phyloP scores from a whole-genome alignment of 768 basidiomycete genomes.

The Panaeolus cyanescens region DNA sequence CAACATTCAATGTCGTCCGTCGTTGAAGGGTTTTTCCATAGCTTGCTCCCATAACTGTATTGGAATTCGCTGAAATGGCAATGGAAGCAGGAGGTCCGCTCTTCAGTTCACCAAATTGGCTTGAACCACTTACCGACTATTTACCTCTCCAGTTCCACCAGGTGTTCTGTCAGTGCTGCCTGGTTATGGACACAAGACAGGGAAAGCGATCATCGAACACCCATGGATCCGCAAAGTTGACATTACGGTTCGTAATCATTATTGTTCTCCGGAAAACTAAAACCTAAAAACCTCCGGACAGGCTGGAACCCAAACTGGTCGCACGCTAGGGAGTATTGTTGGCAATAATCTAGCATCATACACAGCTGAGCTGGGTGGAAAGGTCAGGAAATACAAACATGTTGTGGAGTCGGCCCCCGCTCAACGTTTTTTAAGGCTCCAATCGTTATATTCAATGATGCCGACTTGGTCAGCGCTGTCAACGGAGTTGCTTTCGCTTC shows the following conservation, averaged over 20 bases:
- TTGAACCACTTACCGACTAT: background rate
- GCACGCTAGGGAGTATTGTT: constrained; percentile 70
- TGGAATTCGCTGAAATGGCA: constrained; percentile 73
- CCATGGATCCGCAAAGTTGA: constrained; percentile 79
- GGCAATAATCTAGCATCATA: constrained; percentile 73
- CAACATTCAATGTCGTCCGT: background rate
- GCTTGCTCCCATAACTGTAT: constrained; percentile 78
- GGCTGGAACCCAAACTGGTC: constrained; percentile 81
- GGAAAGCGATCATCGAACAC: constrained; percentile 64
- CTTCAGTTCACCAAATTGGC: background rate
- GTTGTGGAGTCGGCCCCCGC: too few relatives aligned
- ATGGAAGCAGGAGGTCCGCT: constrained; percentile 61
- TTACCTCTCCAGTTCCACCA: constrained; percentile 63
- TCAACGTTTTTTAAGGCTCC: constrained; percentile 82
- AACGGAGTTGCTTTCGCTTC: constrained; percentile 85
- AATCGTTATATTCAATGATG: constrained; percentile 77
- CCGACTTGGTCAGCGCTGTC: constrained; percentile 71
- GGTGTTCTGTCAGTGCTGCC: constrained; percentile 76
- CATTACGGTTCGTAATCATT: constrained; percentile 59
- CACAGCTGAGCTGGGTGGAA: constrained; percentile 87
- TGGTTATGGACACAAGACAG: constrained; percentile 67
- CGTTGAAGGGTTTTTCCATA: constrained; percentile 2
- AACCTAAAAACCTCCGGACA: constrained; percentile 22
- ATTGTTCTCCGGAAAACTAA: background rate
- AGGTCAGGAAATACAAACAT: constrained; percentile 41